Evolutionary conservation across 2,329 filamentous ascomycete genomes (phyloP), one percentile per base, ranked within the genome.

Genomic region (Paecilomyces fulvus): DNA sequence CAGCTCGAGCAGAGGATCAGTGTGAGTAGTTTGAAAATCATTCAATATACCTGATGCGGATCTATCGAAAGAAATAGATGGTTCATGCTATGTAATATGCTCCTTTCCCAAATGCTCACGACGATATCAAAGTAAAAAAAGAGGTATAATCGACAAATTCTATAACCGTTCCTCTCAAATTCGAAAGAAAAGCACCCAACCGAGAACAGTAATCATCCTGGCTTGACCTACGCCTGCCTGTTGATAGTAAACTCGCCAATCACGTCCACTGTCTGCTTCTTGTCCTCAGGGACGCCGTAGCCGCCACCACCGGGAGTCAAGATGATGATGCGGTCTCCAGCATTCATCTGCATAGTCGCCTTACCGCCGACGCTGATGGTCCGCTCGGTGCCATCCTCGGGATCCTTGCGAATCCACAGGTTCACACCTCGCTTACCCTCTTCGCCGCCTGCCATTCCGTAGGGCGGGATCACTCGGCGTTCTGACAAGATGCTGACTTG

Each of bases 401-500:
- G 76, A 54, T 92, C 86, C 59, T 83, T 86, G 7, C 89, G 79
- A 30, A 95, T 85, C 92, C 92, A 97, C 50, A 95, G 77, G 64
- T 97, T 97, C 59, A 92, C 75, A 0, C 92, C 92, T 53, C 88
- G 87, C 63, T 83, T 75, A 0, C 85, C 92, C 59, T 92, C 87
- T 56, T 85, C 86, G 3, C 92, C 92, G 0, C 92, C 92, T 21
- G 85, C 86, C 58, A 96, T 79, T 0, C 92, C 92, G 63, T 92
- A 96, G 1, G 90, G 90, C 54, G 83, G 80, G 60, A 88, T 85
- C 0, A 92, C 88, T 30, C 90, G 75, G 17, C 90, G 72, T 70
- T 95, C 90, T 5, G 84, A 88, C 6, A 95, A 74, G 25, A 95
- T 92, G 1, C 84, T 88, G 12, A 89, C 89, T 71, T 94, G 87